Percentiles rank a stretch among this genome's conserved stretches.
Evolutionary conservation across 805 yeast species (phyloP).

Genomic region (Saturnispora galanensis): DNA sequence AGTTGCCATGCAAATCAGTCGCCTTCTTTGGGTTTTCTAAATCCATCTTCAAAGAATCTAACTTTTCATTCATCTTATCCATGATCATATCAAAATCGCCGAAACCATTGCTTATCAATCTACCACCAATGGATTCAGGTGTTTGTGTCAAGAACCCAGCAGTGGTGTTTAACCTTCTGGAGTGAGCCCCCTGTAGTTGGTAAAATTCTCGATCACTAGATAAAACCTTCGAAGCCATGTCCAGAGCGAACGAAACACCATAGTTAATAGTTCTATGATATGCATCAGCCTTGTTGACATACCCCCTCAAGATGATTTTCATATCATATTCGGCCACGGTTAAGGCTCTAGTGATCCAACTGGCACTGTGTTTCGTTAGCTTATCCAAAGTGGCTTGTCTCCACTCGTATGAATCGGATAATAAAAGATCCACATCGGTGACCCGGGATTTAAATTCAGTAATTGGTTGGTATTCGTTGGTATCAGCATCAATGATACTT

Average conservation of each 20-base stretch:
- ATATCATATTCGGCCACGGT: conserved; percentile 58
- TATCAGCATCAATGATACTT: conserved; percentile 74
- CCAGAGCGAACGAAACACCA: conserved; percentile 87
- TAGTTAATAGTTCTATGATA: conserved; percentile 37
- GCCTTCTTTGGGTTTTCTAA: background rate
- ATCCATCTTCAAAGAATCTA: conserved; percentile 5
- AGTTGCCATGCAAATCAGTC: conserved; percentile 19
- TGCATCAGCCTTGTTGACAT: conserved; percentile 39
- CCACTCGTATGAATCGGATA: conserved; percentile 73
- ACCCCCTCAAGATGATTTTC: conserved; percentile 69
- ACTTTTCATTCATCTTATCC: conserved; percentile 8
- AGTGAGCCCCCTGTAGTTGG: conserved; percentile 27
- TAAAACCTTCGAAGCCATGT: conserved; percentile 70
- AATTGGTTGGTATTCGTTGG: conserved; percentile 79
- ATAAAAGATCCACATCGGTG: conserved; percentile 40
- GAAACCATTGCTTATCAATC: conserved; percentile 19
- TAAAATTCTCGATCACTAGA: conserved; percentile 58
- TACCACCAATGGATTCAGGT: conserved; percentile 43
- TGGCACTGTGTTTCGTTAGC: conserved; percentile 47
- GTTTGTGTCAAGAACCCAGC: conserved; percentile 72
- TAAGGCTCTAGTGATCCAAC: conserved; percentile 58
- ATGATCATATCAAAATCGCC: conserved; percentile 27
- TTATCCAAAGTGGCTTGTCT: conserved; percentile 56
- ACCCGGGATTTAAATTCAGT: conserved; percentile 41
- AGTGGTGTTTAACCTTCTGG: conserved; percentile 41